Conservation (phyloP, 257 asterid genomes). For the Jaltomata sinuosa region DNA sequence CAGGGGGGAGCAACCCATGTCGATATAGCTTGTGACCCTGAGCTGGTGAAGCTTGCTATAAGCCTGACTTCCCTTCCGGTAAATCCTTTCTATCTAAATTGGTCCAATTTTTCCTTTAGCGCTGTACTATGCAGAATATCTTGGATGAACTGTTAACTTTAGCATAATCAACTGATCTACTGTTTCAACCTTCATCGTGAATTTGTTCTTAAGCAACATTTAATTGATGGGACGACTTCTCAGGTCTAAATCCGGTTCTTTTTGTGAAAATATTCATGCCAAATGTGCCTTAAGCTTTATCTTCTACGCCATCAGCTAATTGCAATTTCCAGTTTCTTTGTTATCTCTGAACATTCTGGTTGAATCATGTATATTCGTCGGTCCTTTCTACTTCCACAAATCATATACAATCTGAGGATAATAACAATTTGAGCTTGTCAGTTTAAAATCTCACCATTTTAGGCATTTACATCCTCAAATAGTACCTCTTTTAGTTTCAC, state of each 20-base stretch:
- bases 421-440: background rate
- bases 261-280: background rate
- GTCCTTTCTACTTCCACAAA: background rate
- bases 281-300: background rate
- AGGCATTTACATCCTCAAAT: background rate
- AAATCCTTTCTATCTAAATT: slow-evolving; percentile 1
- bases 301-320: background rate
- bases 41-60: slow-evolving; percentile 73
- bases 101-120: background rate
- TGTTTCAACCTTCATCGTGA: background rate
- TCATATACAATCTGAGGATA: background rate
- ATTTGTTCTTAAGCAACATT: background rate
- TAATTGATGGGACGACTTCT: background rate
- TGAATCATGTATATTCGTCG: background rate
- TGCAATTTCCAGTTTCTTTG: background rate
- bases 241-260: background rate
- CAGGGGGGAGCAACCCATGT: slow-evolving; percentile 98
- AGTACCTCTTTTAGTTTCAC: background rate
- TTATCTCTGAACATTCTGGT: background rate
- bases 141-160: background rate
- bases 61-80: slow-evolving; percentile 77
- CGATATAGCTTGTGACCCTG: slow-evolving; percentile 84
- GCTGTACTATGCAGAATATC: background rate
- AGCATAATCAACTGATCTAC: background rate
- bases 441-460: background rate